These are phyloP conservation scores for Rhododendron ferrugineum DNA, from an alignment of 148 eudicot genomes.

Conservation along the genomic window DNA sequence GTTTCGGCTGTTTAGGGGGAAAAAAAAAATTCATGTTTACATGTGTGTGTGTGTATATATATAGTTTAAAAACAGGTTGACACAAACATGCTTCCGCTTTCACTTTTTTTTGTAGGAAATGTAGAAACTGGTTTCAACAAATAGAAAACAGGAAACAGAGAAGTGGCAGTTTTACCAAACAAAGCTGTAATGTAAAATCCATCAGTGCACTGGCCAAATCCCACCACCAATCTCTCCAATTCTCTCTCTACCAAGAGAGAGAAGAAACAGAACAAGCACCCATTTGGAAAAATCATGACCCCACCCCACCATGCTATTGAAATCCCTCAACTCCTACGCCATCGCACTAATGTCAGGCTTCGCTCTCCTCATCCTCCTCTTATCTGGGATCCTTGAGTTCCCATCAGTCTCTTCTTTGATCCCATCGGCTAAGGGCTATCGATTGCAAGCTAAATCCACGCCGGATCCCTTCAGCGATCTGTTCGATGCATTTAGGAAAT, in stretches of 20 bases:
- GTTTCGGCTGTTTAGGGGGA: too few relatives aligned
- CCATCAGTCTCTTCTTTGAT: slow-evolving; percentile 38
- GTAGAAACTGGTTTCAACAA: too few relatives aligned
- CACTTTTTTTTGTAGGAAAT: too few relatives aligned
- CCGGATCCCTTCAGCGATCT: slow-evolving; percentile 61
- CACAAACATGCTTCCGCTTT: too few relatives aligned
- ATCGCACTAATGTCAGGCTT: slow-evolving; percentile 48
- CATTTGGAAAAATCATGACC: background rate
- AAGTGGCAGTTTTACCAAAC: too few relatives aligned
- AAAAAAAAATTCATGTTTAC: too few relatives aligned
- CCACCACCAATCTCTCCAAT: background rate
- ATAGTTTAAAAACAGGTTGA: too few relatives aligned
- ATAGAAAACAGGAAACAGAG: too few relatives aligned
- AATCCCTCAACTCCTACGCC: slow-evolving; percentile 43
- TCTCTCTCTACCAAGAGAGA: slow-evolving; percentile 9
- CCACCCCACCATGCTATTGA: slow-evolving; percentile 28
- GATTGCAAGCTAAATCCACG: background rate
- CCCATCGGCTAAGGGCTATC: slow-evolving; percentile 12
- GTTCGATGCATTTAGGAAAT: slow-evolving; percentile 42
- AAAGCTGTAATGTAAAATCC: too few relatives aligned
- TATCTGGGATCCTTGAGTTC: slow-evolving; percentile 49
- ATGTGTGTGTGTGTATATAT: too few relatives aligned
- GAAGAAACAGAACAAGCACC: background rate
- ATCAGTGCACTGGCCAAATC: too few relatives aligned
- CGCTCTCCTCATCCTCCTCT: slow-evolving; percentile 42